Base-by-base conservation (phyloP, 2,329 filamentous ascomycete genomes). In the Macrophomina pseudophaseolina region DNA sequence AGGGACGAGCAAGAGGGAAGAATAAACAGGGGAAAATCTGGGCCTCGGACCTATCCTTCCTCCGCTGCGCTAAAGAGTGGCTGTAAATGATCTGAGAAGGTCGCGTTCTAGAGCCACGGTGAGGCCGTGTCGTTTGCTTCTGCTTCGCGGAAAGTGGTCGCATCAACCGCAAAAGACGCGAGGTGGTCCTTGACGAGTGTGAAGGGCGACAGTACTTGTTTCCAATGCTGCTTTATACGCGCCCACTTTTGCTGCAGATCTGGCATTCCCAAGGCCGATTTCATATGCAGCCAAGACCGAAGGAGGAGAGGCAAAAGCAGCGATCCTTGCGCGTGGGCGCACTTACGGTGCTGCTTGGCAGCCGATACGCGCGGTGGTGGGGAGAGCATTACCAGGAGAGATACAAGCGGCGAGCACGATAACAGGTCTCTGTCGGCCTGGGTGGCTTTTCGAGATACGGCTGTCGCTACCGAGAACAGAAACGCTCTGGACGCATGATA, bases 321-420 rank as follows among this genome's bases (percentile, higher is more conserved):
- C 35, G 18, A 60, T 35, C 56, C 56, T 30, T 60, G 56, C 56
- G 16, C 38, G 14, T 32, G 40, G 38, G 23, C 38, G 54, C 54
- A 48, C 49, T 49, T 62, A 62, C 58, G 58, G 58, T 62, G 58
- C 58, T 42, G 58, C 58, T 62, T 44, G 58, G 58, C 44, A 62
- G 58, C 44, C 56, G 56, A 48, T 60, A 33, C 28, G 40, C 56
- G 42, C 56, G 23, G 56, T 7, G 7, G 40, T 12, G 14, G 30
- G 16, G 51, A 9, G 11, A 35, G n/a, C 8, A 51, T 11, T 4
- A 12, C n/a, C 23, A 51, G 48, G 18, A 40, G 38, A 40, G 14
- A 40, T 9, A 44, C 42, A 44, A 16, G 42, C 11, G 42, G 12
- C 42, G 42, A 14, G 11, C 7, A 44, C 42, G 16, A 44, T 8